Conservation (phyloP, 2,329 filamentous ascomycete genomes). For the Diplodia corticola region DNA sequence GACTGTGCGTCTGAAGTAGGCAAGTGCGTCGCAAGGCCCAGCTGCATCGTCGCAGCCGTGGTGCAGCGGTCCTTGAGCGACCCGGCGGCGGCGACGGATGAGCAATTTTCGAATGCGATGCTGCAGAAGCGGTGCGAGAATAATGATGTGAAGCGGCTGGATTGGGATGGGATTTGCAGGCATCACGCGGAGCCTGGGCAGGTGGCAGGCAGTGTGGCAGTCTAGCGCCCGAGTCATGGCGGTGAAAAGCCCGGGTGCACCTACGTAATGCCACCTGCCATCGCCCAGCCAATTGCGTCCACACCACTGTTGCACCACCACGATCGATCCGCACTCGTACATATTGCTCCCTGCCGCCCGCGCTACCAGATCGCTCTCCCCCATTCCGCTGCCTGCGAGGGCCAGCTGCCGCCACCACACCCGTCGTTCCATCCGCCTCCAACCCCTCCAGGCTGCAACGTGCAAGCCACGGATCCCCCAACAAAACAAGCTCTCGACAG, state of each 20-base stretch:
- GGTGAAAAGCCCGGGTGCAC: conserved; percentile 1
- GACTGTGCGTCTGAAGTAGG: background rate
- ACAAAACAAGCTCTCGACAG: background rate
- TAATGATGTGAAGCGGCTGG: background rate
- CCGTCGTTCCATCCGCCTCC: background rate
- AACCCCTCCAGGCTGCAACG: background rate
- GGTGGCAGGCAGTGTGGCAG: too few species aligned
- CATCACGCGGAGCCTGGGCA: conserved; percentile 1
- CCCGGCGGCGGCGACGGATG: too few species aligned
- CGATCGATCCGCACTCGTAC: conserved; percentile 1
- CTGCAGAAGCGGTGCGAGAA: background rate
- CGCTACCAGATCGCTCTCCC: background rate
- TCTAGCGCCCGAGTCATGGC: conserved; percentile 1
- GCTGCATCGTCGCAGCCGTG: background rate
- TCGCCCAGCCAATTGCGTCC: conserved; percentile 4
- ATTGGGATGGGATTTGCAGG: background rate
- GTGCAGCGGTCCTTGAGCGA: too few species aligned
- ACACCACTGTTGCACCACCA: conserved; percentile 12
- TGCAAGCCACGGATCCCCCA: background rate
- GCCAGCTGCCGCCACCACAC: background rate
- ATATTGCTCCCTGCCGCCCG: conserved; percentile 9
- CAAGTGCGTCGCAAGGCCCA: background rate
- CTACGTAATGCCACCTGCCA: conserved; percentile 6
- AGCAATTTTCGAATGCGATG: background rate
- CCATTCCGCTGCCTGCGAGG: conserved; percentile 1